Conservation (phyloP, 2,329 filamentous ascomycete genomes). For the Huntiella bhutanensis region DNA sequence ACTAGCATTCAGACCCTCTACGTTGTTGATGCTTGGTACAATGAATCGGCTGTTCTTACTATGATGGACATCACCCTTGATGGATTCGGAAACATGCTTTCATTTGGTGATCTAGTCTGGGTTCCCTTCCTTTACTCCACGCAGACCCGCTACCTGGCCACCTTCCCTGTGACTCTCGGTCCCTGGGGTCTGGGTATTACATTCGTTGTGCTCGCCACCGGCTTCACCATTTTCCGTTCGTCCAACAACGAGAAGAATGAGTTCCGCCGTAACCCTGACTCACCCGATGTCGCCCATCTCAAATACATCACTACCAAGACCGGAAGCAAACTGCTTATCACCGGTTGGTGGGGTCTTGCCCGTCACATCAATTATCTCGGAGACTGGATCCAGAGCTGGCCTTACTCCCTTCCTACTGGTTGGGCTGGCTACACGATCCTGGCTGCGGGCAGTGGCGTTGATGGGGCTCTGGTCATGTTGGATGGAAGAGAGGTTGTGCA, state of each 20-base stretch:
- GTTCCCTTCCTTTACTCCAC: constrained; percentile 76
- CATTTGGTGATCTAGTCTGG: constrained; percentile 86
- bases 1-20: constrained; percentile 64
- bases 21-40: constrained; percentile 66
- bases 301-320: constrained; percentile 69
- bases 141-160: constrained; percentile 67
- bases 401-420: constrained; percentile 73
- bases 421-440: constrained; percentile 64
- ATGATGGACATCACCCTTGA: constrained; percentile 90
- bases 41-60: constrained; percentile 75
- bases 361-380: constrained; percentile 93
- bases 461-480: constrained; percentile 35
- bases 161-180: constrained; percentile 66
- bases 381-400: constrained; percentile 88
- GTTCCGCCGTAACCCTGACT: constrained; percentile 73
- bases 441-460: constrained; percentile 27
- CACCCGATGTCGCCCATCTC: constrained; percentile 61
- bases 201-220: constrained; percentile 45
- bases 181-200: constrained; percentile 44
- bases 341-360: constrained; percentile 84
- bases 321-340: constrained; percentile 62
- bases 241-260: constrained; percentile 89
- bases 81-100: constrained; percentile 87
- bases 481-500: constrained; percentile 49
- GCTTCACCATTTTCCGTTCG: constrained; percentile 87